Evolutionary conservation across 768 basidiomycete species (phyloP).

Genomic region (Cytidiella melzeri): DNA sequence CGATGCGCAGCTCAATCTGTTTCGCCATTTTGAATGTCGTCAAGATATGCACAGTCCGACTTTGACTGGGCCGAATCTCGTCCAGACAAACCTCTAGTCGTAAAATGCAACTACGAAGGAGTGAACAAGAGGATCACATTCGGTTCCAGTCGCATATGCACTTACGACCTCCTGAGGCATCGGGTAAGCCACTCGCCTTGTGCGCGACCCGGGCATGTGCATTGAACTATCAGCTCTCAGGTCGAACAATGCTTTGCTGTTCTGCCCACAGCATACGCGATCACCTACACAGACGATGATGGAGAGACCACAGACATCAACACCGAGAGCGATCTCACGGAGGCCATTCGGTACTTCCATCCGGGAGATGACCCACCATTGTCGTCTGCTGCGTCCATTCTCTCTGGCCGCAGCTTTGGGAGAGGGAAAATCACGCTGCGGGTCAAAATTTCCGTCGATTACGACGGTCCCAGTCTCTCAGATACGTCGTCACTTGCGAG

Average conservation of each 20-base stretch:
- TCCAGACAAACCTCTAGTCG: conserved; percentile 72
- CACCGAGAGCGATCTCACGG: conserved; percentile 70
- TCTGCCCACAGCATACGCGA: conserved; percentile 57
- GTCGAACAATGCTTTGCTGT: conserved; percentile 83
- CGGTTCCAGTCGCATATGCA: conserved; percentile 71
- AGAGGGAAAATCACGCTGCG: conserved; percentile 69
- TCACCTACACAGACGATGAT: conserved; percentile 87
- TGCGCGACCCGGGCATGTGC: neutral
- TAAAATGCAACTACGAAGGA: conserved; percentile 79
- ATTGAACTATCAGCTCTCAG: conserved; percentile 33
- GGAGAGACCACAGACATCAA: conserved; percentile 67
- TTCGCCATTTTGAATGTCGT: conserved; percentile 15
- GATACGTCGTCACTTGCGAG: conserved; percentile 82
- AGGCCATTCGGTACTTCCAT: conserved; percentile 84
- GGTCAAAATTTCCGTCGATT: conserved; percentile 76
- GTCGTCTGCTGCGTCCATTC: conserved; percentile 68
- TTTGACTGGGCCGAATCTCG: conserved; percentile 32
- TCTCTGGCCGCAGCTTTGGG: conserved; percentile 58
- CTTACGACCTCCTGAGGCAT: conserved; percentile 63
- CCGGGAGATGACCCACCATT: conserved; percentile 70
- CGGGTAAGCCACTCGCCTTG: conserved; percentile 47
- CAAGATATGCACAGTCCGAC: conserved; percentile 22
- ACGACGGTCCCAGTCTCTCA: conserved; percentile 86
- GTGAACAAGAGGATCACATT: conserved; percentile 76
- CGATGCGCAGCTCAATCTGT: conserved; percentile 12